Evolutionary conservation across 2,329 filamentous ascomycete genomes (phyloP), one percentile per base, ranked within the genome.

Genomic region (Mariannaea sp.): DNA sequence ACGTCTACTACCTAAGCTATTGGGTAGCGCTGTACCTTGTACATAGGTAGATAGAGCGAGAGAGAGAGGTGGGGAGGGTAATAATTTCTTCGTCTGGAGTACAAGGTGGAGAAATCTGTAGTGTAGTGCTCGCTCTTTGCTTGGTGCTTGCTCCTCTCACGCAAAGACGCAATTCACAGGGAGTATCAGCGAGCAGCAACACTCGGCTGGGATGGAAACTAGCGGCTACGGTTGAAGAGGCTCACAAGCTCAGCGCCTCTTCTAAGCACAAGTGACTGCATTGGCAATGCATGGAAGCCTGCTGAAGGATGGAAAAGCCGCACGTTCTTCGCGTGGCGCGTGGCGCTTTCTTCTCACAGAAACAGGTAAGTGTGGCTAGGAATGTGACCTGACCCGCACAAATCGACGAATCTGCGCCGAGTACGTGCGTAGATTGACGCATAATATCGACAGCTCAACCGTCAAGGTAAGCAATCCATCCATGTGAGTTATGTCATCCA

Each of bases 201-300:
- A 40, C 30, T 53, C 49, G 19, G 48, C 55, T 58, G 53, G 51
- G 55, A 51, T 55, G 56, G 50, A 58, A 36, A 9, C 50, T 66
- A 65, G 61, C 54, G 45, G 58, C 61, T 38, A 64, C 65, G 58
- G 61, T 66, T 56, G 62, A 65, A 60, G 61, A 60, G 56, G 55
- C 60, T 58, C n/a, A 10, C 33, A 16, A 17, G 33, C 33, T 46
- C 43, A 14, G 30, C 45, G 38, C 22, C 29, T 33, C 40, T 19
- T 44, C 30, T 26, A 43, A 43, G 41, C 29, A 32, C n/a, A 29
- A 41, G 33, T 40, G 36, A 22, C 17, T 19, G 22, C 24, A 41
- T 41, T 26, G 22, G 16, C 38, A 17, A 20, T 40, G 38, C 45
- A 30, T 39, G 29, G 39, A 49, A 41, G 39, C 39, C 24, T 22